These are phyloP conservation scores for Plasmodium knowlesi DNA, from an alignment of 169 alveolate genomes.

Conservation along the genomic window DNA sequence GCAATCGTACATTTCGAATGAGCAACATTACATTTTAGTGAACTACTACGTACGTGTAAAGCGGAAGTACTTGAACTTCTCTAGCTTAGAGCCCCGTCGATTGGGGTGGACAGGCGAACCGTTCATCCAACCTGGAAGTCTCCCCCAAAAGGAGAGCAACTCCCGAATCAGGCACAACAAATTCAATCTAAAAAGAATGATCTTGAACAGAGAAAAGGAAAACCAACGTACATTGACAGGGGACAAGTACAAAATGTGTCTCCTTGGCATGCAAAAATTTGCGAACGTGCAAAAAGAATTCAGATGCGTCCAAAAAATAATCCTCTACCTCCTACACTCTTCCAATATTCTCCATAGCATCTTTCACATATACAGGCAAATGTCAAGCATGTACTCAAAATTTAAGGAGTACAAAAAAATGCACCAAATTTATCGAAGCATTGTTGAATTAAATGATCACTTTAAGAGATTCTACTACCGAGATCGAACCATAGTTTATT, in stretches of 20 bases:
- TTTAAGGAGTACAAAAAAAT: slow-evolving; percentile 37
- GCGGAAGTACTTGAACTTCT: slow-evolving; percentile 17
- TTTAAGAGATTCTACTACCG: slow-evolving; percentile 33
- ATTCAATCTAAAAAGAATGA: slow-evolving; percentile 11
- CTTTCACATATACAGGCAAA: slow-evolving; percentile 17
- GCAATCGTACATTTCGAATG: slow-evolving; percentile 48
- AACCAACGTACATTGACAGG: not conserved
- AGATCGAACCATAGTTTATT: slow-evolving; percentile 30
- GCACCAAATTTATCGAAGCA: slow-evolving; percentile 15
- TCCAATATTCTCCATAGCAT: slow-evolving; percentile 23
- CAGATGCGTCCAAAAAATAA: slow-evolving; percentile 14
- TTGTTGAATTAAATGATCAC: slow-evolving; percentile 12
- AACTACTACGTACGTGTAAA: slow-evolving; percentile 37
- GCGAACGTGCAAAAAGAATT: slow-evolving; percentile 18
- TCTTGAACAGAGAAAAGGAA: not conserved
- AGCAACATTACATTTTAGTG: slow-evolving; percentile 45
- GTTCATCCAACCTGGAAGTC: not conserved
- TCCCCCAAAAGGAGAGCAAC: not conserved
- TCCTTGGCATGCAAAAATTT: slow-evolving; percentile 46
- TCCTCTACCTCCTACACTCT: slow-evolving; percentile 5
- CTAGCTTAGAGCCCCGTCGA: not conserved
- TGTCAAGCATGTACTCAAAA: slow-evolving; percentile 26
- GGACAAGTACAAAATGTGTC: slow-evolving; percentile 4
- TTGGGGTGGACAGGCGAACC: not conserved
- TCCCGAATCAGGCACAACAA: not conserved